phyloP scores from a whole-genome alignment of 2,329 filamentous ascomycete genomes.

The Akanthomyces lecanii region DNA sequence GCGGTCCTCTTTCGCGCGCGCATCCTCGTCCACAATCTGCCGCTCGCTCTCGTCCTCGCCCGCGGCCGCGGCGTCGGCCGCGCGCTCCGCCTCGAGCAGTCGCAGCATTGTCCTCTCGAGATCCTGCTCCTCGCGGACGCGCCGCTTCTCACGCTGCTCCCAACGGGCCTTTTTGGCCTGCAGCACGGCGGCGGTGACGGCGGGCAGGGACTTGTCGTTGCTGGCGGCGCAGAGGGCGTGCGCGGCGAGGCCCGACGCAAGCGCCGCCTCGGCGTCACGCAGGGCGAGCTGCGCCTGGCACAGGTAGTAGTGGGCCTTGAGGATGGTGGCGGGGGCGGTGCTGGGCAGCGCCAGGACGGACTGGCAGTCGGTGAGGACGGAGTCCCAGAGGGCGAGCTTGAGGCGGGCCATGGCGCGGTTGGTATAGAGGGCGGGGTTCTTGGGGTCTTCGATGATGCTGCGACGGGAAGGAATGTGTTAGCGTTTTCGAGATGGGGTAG shows the following conservation, averaged over 20 bases:
- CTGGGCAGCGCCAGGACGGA: slow-evolving; percentile 66
- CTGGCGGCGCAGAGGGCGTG: slow-evolving; percentile 64
- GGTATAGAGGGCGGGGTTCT: slow-evolving; percentile 76
- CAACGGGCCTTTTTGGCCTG: slow-evolving; percentile 82
- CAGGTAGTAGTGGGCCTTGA: slow-evolving; percentile 83
- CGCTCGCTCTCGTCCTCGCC: slow-evolving; percentile 45
- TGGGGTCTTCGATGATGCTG: slow-evolving; percentile 73
- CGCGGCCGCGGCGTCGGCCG: slow-evolving; percentile 35
- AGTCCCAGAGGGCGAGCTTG: slow-evolving; percentile 68
- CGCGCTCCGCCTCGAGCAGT: slow-evolving; percentile 45
- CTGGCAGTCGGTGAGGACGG: slow-evolving; percentile 72
- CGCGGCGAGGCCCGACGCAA: slow-evolving; percentile 64
- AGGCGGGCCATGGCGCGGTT: slow-evolving; percentile 84
- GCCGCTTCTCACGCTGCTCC: slow-evolving; percentile 65
- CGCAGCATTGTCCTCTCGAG: slow-evolving; percentile 58
- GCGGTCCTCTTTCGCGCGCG: slow-evolving; percentile 40
- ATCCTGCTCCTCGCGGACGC: slow-evolving; percentile 51
- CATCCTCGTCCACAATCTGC: slow-evolving; percentile 45
- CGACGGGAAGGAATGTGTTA: not conserved
- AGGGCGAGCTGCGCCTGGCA: slow-evolving; percentile 79
- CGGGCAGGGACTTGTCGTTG: slow-evolving; percentile 62
- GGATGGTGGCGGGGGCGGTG: slow-evolving; percentile 38
- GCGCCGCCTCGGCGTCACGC: slow-evolving; percentile 60
- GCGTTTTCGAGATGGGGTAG: too few species aligned
- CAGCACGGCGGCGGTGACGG: slow-evolving; percentile 70